phyloP scores from a whole-genome alignment of 371 early-diverging fungal species.

The Mortierella sp. region DNA sequence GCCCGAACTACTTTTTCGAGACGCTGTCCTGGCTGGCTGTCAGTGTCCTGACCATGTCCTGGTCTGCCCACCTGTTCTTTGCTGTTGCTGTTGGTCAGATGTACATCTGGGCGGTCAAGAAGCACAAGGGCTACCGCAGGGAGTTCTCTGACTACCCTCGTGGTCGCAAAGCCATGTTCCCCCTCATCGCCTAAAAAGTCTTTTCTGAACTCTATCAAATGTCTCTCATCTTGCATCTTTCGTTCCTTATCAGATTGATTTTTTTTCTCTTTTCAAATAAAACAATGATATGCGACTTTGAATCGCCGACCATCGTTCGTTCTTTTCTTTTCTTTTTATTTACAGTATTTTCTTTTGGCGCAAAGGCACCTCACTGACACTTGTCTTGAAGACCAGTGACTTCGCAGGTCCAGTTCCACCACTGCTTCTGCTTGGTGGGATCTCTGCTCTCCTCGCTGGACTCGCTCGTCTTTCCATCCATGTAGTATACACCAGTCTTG shows the following conservation, averaged over 20 bases:
- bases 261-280: not conserved
- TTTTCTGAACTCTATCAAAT: not conserved
- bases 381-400: slow-evolving; percentile 29
- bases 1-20: slow-evolving; percentile 96
- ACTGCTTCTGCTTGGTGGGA: slow-evolving; percentile 41
- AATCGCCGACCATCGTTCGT: too few relatives aligned
- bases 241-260: not conserved
- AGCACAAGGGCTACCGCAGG: slow-evolving; percentile 91
- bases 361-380: too few relatives aligned
- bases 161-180: slow-evolving; percentile 90
- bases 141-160: slow-evolving; percentile 96
- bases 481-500: slow-evolving; percentile 26
- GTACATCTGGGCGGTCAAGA: slow-evolving; percentile 97
- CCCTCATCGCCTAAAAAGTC: slow-evolving; percentile 78
- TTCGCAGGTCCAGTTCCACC: slow-evolving; percentile 52
- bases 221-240: slow-evolving; percentile 2
- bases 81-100: slow-evolving; percentile 89
- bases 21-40: slow-evolving; percentile 87
- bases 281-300: not conserved
- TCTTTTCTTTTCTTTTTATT: too few relatives aligned
- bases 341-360: not conserved
- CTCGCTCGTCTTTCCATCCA: slow-evolving; percentile 18
- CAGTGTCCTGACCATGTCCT: slow-evolving; percentile 80
- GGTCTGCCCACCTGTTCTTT: slow-evolving; percentile 84
- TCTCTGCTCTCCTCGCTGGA: slow-evolving; percentile 46